Evolutionary conservation across 139 green algal species (phyloP).

Genomic region (Astrephomene gubernaculifera): DNA sequence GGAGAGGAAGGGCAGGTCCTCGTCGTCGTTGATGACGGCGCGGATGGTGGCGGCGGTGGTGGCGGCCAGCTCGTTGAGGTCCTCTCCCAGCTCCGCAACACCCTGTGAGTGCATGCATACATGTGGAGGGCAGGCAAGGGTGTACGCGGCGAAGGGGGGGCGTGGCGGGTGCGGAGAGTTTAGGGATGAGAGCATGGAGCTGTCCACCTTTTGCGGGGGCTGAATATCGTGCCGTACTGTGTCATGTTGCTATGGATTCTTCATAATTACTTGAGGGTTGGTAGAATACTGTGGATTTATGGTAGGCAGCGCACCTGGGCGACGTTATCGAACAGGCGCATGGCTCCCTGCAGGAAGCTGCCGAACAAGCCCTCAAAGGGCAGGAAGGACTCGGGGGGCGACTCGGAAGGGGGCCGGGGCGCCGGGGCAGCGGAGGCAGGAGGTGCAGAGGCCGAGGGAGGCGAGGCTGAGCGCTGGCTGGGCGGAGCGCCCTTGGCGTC

Average conservation of each 20-base stretch:
- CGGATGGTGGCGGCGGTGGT: constrained; percentile 43
- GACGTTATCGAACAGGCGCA: constrained; percentile 32
- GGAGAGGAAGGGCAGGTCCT: constrained; percentile 30
- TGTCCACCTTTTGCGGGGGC: too few species aligned
- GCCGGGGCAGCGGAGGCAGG: neutral
- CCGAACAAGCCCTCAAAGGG: constrained; percentile 24
- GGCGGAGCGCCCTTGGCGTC: too few species aligned
- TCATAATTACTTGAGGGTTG: too few species aligned
- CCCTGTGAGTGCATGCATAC: too few species aligned
- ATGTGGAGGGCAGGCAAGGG: too few species aligned
- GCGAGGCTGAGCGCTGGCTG: too few species aligned
- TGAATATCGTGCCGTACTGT: too few species aligned
- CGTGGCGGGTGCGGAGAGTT: too few species aligned
- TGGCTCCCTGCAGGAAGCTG: constrained; percentile 10
- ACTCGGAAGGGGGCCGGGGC: neutral
- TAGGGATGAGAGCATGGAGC: too few species aligned
- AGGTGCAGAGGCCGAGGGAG: neutral
- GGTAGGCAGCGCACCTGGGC: constrained; percentile 6
- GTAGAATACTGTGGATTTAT: too few species aligned
- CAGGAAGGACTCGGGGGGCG: neutral
- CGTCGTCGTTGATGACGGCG: constrained; percentile 45
- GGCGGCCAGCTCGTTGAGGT: constrained; percentile 39
- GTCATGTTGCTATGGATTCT: too few species aligned
- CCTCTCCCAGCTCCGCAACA: constrained; percentile 39
- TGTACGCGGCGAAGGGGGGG: too few species aligned